Conservation (phyloP, 139 green algal species). For the Picochlorum sp. region DNA sequence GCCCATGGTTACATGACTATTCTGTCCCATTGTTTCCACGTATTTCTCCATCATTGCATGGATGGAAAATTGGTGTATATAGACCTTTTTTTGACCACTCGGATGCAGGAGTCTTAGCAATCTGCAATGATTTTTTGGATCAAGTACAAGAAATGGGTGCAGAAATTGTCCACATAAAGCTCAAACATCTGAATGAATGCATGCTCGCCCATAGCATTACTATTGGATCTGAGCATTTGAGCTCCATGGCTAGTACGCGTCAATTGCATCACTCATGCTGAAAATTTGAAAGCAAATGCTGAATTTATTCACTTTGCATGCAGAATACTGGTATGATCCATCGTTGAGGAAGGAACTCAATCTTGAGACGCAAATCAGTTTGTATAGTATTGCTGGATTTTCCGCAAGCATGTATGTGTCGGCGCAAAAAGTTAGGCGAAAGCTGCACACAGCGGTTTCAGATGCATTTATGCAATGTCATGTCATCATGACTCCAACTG, state of each 20-base stretch:
- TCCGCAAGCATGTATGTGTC: conserved; percentile 2
- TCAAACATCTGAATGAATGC: conserved; percentile 59
- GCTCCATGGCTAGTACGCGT: too few species aligned
- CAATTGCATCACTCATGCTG: too few species aligned
- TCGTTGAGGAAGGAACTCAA: conserved; percentile 36
- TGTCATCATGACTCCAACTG: conserved; percentile 47
- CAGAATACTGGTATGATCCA: too few species aligned
- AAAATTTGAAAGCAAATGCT: too few species aligned
- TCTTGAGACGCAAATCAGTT: conserved; percentile 36
- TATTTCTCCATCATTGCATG: conserved; percentile 20
- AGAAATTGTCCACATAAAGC: conserved; percentile 24
- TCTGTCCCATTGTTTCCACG: too few species aligned
- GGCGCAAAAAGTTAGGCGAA: conserved; percentile 40
- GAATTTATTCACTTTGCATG: too few species aligned
- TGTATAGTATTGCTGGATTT: conserved; percentile 8
- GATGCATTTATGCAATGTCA: conserved; percentile 34
- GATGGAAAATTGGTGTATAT: conserved; percentile 34
- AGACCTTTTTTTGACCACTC: conserved; percentile 52
- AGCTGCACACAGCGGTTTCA: conserved; percentile 31
- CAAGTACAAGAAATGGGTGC: conserved; percentile 24
- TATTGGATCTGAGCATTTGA: conserved; percentile 31
- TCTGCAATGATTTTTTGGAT: conserved; percentile 21
- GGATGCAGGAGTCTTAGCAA: conserved; percentile 34
- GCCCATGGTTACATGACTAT: background rate
- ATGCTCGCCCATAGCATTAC: conserved; percentile 49